Evolutionary conservation across 371 early-diverging fungal genomes (phyloP).

Genomic region (Mucor lusitanicus): DNA sequence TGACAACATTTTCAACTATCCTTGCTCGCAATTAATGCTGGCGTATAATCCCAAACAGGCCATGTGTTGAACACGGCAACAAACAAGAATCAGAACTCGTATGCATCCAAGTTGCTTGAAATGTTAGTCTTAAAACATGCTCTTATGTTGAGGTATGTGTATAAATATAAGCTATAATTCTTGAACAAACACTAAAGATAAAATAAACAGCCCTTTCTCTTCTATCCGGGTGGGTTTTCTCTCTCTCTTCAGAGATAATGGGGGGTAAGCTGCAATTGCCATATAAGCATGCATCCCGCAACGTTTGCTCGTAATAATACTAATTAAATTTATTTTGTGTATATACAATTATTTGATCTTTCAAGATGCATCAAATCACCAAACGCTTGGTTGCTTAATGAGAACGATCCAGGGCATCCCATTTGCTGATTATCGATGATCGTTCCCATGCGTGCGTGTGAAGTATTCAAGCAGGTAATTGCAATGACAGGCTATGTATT

Average conservation of each 20-base stretch:
- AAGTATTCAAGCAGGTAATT: slow-evolving; percentile 3
- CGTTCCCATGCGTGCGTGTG: not conserved
- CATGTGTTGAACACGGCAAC: not conserved
- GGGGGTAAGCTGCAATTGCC: not conserved
- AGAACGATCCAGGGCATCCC: not conserved
- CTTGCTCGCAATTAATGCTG: not conserved
- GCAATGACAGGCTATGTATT: slow-evolving; percentile 4
- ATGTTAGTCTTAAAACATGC: not conserved
- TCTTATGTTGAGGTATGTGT: not conserved
- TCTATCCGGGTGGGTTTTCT: not conserved
- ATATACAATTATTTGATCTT: not conserved
- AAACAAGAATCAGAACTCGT: not conserved
- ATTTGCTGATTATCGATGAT: not conserved
- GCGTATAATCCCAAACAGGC: not conserved
- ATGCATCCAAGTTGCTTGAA: not conserved
- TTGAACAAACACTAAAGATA: not conserved
- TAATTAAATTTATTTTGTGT: not conserved
- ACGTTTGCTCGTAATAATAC: not conserved
- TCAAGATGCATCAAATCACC: not conserved
- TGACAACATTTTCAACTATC: not conserved
- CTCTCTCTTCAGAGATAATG: not conserved
- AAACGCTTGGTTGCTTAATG: not conserved
- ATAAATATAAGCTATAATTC: not conserved
- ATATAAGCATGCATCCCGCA: not conserved
- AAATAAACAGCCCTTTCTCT: not conserved